These are phyloP conservation scores for Arthroderma sp. DNA, from an alignment of 2,329 filamentous ascomycete species.

Conservation along the genomic window DNA sequence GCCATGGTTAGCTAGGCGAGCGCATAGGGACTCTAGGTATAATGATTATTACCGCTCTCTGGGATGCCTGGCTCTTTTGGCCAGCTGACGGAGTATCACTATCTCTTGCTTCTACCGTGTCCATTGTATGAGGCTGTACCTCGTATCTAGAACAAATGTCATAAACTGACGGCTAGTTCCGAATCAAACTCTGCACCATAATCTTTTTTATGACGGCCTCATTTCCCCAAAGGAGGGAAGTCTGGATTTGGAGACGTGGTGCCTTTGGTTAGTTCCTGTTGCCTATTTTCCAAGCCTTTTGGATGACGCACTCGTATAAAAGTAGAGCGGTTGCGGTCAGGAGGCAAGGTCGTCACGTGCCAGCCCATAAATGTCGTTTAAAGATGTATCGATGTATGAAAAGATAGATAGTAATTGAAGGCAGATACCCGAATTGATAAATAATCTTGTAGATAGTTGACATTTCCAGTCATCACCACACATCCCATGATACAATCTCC, in stretches of 20 bases:
- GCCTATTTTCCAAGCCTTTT: constrained; percentile 5
- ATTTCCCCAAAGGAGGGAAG: neutral
- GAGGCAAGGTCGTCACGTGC: neutral
- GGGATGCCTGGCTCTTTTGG: neutral
- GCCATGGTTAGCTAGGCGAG: neutral
- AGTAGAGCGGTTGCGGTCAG: neutral
- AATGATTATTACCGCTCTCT: constrained; percentile 1
- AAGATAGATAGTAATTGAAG: neutral
- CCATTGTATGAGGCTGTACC: neutral
- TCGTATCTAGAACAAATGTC: neutral
- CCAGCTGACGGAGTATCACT: neutral
- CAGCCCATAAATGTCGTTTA: neutral
- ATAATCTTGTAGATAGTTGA: neutral
- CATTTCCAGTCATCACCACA: neutral
- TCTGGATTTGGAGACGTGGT: neutral
- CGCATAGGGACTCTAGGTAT: neutral
- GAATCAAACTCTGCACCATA: neutral
- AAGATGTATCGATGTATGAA: neutral
- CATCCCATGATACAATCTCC: neutral
- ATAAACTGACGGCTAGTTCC: neutral
- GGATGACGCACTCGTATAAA: neutral
- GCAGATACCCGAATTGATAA: neutral
- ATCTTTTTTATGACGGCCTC: neutral
- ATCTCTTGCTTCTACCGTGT: constrained; percentile 2
- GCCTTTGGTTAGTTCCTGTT: neutral